Evolutionary conservation across 75 land plant genomes (phyloP), one percentile per base, ranked within the genome.

Genomic region (Pinus taeda): DNA sequence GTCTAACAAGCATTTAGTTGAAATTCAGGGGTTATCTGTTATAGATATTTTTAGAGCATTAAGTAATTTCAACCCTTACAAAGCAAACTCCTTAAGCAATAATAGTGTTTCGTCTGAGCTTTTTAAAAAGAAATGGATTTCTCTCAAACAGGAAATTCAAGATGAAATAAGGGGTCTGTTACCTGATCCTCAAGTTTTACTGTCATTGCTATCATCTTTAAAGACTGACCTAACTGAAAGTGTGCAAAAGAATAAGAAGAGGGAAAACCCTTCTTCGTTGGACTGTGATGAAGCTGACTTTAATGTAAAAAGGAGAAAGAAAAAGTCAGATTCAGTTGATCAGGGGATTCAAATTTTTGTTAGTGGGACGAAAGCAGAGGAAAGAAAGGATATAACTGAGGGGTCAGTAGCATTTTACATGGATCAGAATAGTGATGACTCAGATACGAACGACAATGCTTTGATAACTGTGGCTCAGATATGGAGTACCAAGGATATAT

Each of bases 131-230:
- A 75, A 83, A 49, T 88, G 84, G 93, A 24, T 73, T 75, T 72
- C 79, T 15, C 85, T 94, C 5, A 87, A 65, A 61, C 79, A 79
- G 49, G 80, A 84, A 53, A 82, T 97, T 71, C 90, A 91, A 80
- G 85, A 92, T 82, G 87, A 84, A 74, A 82, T 92, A 17, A 80
- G 90, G 66, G 81, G 78, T 3, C 29, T 82, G 33, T 78, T 95
- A 11, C 99, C 99, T 22, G 95, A 92, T 92, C 85, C 87, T 49
- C 92, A 94, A 82, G 87, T 87, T 66, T 70, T 97, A 15, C 74
- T 92, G 55, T 78, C 82, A 9, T 63, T 91, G 62, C 79, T 87
- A 37, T 33, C 71, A 8, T 71, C 60, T 42, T 7, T 29, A 11
- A 80, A 80, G 39, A 4, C 56, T 22, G n/a, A 11, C 30, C 78